Evolutionary conservation across 371 early-diverging fungal genomes (phyloP).

Genomic region (Batkoa obscura): DNA sequence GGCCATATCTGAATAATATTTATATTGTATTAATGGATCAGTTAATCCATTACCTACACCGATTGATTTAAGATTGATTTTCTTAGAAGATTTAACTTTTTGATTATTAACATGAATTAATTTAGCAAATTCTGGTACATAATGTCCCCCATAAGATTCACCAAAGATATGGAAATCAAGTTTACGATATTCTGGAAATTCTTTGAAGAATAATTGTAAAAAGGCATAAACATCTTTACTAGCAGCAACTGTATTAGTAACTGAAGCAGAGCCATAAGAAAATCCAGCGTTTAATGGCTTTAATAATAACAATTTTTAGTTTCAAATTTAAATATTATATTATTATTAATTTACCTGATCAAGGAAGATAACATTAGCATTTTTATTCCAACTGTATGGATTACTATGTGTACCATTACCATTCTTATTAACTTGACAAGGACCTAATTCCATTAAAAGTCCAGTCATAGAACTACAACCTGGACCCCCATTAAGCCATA

Average conservation of each 20-base stretch:
- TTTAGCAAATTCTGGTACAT: slow-evolving; percentile 45
- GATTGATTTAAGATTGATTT: slow-evolving; percentile 52
- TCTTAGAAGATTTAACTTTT: slow-evolving; percentile 16
- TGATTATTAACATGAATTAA: slow-evolving; percentile 44
- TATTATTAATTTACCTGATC: slow-evolving; percentile 32
- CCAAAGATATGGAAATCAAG: slow-evolving; percentile 52
- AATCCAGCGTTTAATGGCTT: slow-evolving; percentile 54
- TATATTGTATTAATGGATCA: slow-evolving; percentile 75
- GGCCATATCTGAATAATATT: slow-evolving; percentile 73
- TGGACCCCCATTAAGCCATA: slow-evolving; percentile 65
- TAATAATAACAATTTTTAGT: not conserved
- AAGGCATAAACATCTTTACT: slow-evolving; percentile 59
- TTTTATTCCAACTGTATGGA: slow-evolving; percentile 44
- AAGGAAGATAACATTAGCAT: slow-evolving; percentile 54
- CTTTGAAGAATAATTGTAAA: slow-evolving; percentile 37
- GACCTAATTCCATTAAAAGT: slow-evolving; percentile 53
- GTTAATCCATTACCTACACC: slow-evolving; percentile 85
- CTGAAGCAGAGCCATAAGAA: slow-evolving; percentile 36
- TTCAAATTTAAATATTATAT: no score
- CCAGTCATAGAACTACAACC: slow-evolving; percentile 64
- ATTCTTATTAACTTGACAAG: slow-evolving; percentile 38
- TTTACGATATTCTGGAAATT: slow-evolving; percentile 29
- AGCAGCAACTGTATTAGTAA: slow-evolving; percentile 30
- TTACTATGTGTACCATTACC: slow-evolving; percentile 31
- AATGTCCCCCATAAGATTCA: slow-evolving; percentile 27